These are phyloP conservation scores for Speleostelium caveatum DNA, from an alignment of 78 protist species.

Conservation along the genomic window DNA sequence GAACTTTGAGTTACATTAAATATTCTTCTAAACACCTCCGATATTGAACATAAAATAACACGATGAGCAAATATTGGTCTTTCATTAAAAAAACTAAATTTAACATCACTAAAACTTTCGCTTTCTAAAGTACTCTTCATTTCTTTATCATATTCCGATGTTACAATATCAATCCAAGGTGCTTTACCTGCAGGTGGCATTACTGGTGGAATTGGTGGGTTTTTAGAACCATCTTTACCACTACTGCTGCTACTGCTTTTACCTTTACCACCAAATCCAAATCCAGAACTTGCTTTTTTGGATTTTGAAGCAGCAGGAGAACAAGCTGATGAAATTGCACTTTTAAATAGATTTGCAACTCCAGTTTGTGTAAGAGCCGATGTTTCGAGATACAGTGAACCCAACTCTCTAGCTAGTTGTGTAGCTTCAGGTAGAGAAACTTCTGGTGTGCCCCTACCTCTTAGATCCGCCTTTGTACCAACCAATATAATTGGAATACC, in stretches of 20 bases:
- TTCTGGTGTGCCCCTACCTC: slow-evolving; percentile 41
- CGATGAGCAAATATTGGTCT: slow-evolving; percentile 69
- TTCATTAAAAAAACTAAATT: slow-evolving; percentile 53
- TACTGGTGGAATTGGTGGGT: slow-evolving; percentile 79
- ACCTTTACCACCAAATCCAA: neutral
- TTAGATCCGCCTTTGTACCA: slow-evolving; percentile 77
- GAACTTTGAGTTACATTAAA: slow-evolving; percentile 23
- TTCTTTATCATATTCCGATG: slow-evolving; percentile 68
- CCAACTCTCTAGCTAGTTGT: slow-evolving; percentile 32
- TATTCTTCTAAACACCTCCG: slow-evolving; percentile 70
- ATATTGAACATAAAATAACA: slow-evolving; percentile 52
- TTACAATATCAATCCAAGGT: slow-evolving; percentile 87
- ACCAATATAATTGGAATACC: slow-evolving; percentile 66
- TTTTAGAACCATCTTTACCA: neutral
- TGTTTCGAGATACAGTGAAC: slow-evolving; percentile 62
- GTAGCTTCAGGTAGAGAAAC: slow-evolving; percentile 45
- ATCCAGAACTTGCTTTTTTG: neutral
- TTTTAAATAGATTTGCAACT: slow-evolving; percentile 30
- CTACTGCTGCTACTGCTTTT: neutral
- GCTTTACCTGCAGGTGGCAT: slow-evolving; percentile 85
- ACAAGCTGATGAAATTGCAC: slow-evolving; percentile 18
- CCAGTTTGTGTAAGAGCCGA: slow-evolving; percentile 36
- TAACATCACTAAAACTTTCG: slow-evolving; percentile 56
- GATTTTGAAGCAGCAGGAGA: neutral
- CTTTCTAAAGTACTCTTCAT: slow-evolving; percentile 52